phyloP scores from a whole-genome alignment of 495 filamentous ascomycete genomes.

The Penicillium coffeae region DNA sequence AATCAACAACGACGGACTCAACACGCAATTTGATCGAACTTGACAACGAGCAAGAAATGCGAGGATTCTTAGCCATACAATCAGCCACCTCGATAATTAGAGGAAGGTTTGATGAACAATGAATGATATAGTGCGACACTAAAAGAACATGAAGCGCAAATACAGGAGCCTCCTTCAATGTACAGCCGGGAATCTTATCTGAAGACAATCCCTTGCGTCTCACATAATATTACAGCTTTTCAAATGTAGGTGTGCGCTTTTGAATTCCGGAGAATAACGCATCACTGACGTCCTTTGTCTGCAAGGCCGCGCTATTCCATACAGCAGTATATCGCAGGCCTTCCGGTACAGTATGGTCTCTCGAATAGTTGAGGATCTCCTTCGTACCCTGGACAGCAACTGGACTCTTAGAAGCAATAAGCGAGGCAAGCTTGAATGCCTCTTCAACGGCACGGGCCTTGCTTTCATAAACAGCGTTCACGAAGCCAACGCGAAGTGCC shows the following conservation, averaged over 20 bases:
- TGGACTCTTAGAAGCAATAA: conserved; percentile 80
- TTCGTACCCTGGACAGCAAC: conserved; percentile 93
- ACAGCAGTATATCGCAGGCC: conserved; percentile 78
- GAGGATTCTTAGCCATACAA: too few species aligned
- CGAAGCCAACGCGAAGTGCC: conserved; percentile 77
- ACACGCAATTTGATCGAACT: too few species aligned
- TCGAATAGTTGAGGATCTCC: conserved; percentile 80
- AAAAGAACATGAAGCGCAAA: too few species aligned
- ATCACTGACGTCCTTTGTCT: conserved; percentile 70
- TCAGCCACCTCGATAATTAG: too few species aligned
- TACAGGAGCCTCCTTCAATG: too few species aligned
- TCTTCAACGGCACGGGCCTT: conserved; percentile 59
- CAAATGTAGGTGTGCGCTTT: conserved; percentile 79
- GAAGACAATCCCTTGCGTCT: too few species aligned
- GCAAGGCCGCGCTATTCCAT: conserved; percentile 82
- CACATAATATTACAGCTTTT: conserved; percentile 73
- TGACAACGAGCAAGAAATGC: too few species aligned
- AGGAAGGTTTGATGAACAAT: too few species aligned
- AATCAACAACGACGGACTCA: too few species aligned
- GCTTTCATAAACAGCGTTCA: conserved; percentile 67
- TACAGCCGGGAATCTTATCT: too few species aligned
- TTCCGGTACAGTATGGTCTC: conserved; percentile 74
- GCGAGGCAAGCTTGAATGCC: conserved; percentile 60
- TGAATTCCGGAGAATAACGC: conserved; percentile 73
- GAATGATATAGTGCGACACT: too few species aligned